Base-by-base conservation (phyloP, 805 yeast species). In the Tetrapisispora phaffii region DNA sequence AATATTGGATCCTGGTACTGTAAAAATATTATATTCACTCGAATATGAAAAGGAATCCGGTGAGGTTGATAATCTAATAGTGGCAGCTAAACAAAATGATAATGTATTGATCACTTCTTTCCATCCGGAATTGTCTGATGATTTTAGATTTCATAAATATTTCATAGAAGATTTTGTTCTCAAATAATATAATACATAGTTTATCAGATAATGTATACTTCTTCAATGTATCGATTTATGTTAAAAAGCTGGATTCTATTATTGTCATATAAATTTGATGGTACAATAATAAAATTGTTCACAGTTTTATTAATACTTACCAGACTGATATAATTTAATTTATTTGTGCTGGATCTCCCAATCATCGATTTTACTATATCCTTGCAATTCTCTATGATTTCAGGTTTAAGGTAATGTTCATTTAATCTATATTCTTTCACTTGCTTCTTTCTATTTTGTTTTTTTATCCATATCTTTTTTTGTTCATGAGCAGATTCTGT, bases 121-220 rank as follows among this genome's bases (percentile, higher is more conserved):
- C 61, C 94, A 85, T 59, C 94, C 94, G 0, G 94, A 85, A 60
- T 69, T 85, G 32, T 64, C 80, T 1, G 58, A 53, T 13, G 86
- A 81, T 50, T 54, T 58, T 36, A 63, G 82, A 28, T 75, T 85
- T 56, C 94, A 85, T 59, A 71, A 74, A 53, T 84, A 86, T 84
- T 85, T 80, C 59, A 52, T 83, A 31, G 70, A 69, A 48, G 77
- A 76, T 52, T 80, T 78, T 62, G 81, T 81, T 7, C 16, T 42
- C 8, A 21, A 22, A 36, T 29, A 9, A 22, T 37, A 31, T 19
- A 17, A 20, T 5, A 7, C 10, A 7, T 42, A 15, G 12, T 1
- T 19, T 12, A 3, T 31, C 28, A 42, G 12, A 42, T 32, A 13
- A 36, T 32, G 31, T 36, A 42, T 19, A 42, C 23, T 10, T 42